These are phyloP conservation scores for Aspergillus taichungensis DNA, from an alignment of 495 filamentous ascomycete species.

Conservation along the genomic window DNA sequence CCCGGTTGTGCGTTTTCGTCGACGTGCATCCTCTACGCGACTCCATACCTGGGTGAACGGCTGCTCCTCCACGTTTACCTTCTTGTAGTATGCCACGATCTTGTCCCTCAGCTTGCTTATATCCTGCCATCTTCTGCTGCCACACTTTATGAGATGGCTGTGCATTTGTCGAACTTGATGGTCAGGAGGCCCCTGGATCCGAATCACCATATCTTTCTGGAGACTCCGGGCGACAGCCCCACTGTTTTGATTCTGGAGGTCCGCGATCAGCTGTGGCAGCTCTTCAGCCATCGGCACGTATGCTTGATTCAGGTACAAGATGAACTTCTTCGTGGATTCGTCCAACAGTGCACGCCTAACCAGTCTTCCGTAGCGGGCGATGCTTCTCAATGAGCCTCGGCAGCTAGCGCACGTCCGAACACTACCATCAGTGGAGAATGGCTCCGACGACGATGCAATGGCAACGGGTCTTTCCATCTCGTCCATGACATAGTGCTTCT, in stretches of 20 bases:
- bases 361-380: constrained; percentile 60
- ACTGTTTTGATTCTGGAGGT: constrained; percentile 3
- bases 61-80: constrained; percentile 49
- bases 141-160: neutral
- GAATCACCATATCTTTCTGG: constrained; percentile 11
- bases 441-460: constrained; percentile 32
- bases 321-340: constrained; percentile 60
- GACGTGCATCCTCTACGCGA: constrained; percentile 44
- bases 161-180: constrained; percentile 9
- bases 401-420: constrained; percentile 56
- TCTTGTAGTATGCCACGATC: constrained; percentile 32
- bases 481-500: constrained; percentile 43
- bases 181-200: constrained; percentile 12
- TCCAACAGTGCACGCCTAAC: constrained; percentile 55
- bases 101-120: constrained; percentile 30
- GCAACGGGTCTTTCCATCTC: constrained; percentile 33
- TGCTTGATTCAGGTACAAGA: constrained; percentile 37
- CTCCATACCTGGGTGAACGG: constrained; percentile 51
- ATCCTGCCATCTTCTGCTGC: constrained; percentile 27
- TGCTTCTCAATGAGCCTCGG: constrained; percentile 50
- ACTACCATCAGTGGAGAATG: constrained; percentile 41
- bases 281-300: constrained; percentile 42
- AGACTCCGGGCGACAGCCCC: constrained; percentile 14
- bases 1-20: constrained; percentile 24
- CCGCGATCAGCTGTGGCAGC: constrained; percentile 21